Base-by-base conservation (phyloP, 208 protist genomes). In the Crithidia brevicula region DNA sequence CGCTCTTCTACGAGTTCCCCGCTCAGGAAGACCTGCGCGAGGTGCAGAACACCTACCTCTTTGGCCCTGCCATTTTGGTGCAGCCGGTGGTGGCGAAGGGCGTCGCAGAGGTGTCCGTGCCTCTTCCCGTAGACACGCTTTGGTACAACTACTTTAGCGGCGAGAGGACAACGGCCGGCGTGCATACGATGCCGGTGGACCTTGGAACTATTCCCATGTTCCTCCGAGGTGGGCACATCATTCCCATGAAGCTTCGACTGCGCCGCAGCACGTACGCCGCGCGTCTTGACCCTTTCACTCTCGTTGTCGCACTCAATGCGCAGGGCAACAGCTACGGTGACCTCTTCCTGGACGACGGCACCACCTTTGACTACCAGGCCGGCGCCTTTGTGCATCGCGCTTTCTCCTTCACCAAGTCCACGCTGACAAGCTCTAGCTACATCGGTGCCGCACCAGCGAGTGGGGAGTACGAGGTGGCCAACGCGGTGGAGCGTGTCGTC, bases 1-100 rank as follows among this genome's bases (percentile, higher is more conserved):
- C 98, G 31, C 85, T 99, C 10, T 98, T 96, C 75, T 93, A 96
- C 40, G 94, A 99, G 66, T 99, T 98, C 74, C 97, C 96, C 0
- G 60, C 38, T 4, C 90, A 99, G 57, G 80, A 83, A 16, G 71
- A 81, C 2, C 79, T 96, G 49, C 77, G 78, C 5, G 86, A 94
- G 64, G 93, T 97, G 46, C 94, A 98, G 72, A 54, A 89, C 31
- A 97, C 90, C 4, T 87, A 98, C 52, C 75, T 99, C 64, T 94
- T 96, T 49, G 98, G 97, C 31, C 71, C 73, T 3, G 69, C 85
- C 18, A 57, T 99, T 1, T 72, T 99, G 1, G 94, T 97, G 23
- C 81, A 83, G 23, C 98, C 97, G 3, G 92, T 98, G 0, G 81
- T 91, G 34, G 11, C 73, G 30, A 69, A 87, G 59, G 82, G 78